Evolutionary conservation across 2,329 filamentous ascomycete species (phyloP).

Genomic region (Trichocomaceae sp.): DNA sequence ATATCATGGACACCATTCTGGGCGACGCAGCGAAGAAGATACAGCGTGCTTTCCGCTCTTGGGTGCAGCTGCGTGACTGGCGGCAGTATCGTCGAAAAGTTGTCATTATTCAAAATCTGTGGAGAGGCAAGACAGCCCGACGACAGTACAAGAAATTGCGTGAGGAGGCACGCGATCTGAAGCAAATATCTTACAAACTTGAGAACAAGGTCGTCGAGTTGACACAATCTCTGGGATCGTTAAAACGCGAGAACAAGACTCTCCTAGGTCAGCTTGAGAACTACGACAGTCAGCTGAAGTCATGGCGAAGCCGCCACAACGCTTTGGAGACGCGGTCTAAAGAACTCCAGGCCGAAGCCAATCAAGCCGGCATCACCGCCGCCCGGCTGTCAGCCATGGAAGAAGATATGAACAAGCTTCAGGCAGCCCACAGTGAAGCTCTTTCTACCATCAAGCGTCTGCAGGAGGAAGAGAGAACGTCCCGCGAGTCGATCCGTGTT

Average conservation of each 20-base stretch:
- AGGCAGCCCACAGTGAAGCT: conserved; percentile 83
- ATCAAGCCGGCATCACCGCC: conserved; percentile 92
- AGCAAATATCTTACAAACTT: conserved; percentile 98
- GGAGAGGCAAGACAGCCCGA: conserved; percentile 77
- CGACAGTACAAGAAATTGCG: conserved; percentile 82
- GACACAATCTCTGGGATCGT: conserved; percentile 83
- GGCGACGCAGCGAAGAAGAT: conserved; percentile 88
- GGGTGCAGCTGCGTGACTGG: conserved; percentile 72
- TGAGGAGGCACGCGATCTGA: conserved; percentile 94
- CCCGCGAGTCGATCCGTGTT: conserved; percentile 72
- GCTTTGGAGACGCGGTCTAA: conserved; percentile 82
- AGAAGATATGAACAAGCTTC: conserved; percentile 88
- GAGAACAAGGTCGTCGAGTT: conserved; percentile 99
- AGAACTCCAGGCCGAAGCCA: conserved; percentile 92
- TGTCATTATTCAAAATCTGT: conserved; percentile 82
- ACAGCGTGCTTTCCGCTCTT: conserved; percentile 81
- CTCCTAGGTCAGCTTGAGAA: conserved; percentile 84
- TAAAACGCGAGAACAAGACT: conserved; percentile 91
- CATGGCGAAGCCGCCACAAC: conserved; percentile 89
- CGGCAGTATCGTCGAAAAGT: conserved; percentile 84
- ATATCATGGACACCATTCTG: conserved; percentile 88
- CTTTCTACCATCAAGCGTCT: conserved; percentile 84
- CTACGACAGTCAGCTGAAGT: conserved; percentile 93
- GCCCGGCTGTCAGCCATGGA: conserved; percentile 88
- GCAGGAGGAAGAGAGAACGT: conserved; percentile 84